phyloP scores from a whole-genome alignment of 2,329 filamentous ascomycete genomes.

The Dothideomycetes sp. region DNA sequence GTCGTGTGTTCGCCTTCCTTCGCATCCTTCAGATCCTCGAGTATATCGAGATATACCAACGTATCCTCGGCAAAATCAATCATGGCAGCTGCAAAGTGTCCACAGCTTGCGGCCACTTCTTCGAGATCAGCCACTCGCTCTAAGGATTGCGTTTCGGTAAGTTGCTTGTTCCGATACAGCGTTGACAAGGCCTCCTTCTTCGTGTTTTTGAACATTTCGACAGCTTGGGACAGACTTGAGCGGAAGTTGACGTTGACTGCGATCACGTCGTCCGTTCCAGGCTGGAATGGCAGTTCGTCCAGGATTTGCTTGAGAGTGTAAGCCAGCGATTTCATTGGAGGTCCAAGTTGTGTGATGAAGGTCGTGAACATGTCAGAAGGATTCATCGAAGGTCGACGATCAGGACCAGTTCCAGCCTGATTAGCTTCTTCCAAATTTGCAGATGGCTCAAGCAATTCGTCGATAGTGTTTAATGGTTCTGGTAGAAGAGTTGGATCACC shows the following conservation, averaged over 20 bases:
- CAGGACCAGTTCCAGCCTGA: no score
- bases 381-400: slow-evolving; percentile 9
- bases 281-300: slow-evolving; percentile 70
- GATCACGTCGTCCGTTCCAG: slow-evolving; percentile 58
- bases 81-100: slow-evolving; percentile 88
- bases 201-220: slow-evolving; percentile 67
- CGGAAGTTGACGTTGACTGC: slow-evolving; percentile 71
- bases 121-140: slow-evolving; percentile 87
- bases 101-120: slow-evolving; percentile 94
- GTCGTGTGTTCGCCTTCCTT: slow-evolving; percentile 52
- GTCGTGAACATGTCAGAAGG: slow-evolving; percentile 82
- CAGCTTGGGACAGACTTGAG: slow-evolving; percentile 69
- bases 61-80: slow-evolving; percentile 88
- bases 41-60: slow-evolving; percentile 67
- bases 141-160: slow-evolving; percentile 57
- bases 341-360: slow-evolving; percentile 81
- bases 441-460: slow-evolving; percentile 7
- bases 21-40: slow-evolving; percentile 72
- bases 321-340: slow-evolving; percentile 92
- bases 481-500: slow-evolving; percentile 1
- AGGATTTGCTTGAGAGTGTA: slow-evolving; percentile 84
- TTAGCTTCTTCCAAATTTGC: background rate
- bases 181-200: slow-evolving; percentile 66
- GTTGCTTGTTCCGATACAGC: slow-evolving; percentile 71
- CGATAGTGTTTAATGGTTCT: slow-evolving; percentile 12